Percentiles rank a stretch among this genome's conserved stretches.
phyloP scores from a whole-genome alignment of 495 filamentous ascomycete genomes.

The Amphirosellinia nigrospora region DNA sequence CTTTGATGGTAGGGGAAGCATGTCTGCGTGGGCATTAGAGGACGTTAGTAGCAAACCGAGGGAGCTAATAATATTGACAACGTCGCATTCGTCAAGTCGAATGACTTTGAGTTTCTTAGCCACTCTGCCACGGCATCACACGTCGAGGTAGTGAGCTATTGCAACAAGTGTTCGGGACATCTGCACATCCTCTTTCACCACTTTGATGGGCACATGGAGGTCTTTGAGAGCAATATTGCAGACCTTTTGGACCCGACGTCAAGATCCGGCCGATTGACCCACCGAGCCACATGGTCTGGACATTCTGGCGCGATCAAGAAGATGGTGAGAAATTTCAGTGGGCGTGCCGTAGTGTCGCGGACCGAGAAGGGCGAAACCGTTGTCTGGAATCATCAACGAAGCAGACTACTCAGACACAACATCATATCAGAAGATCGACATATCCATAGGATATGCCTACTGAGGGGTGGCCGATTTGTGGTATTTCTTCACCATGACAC shows the following conservation, averaged over 20 bases:
- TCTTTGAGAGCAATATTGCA: constrained; percentile 80
- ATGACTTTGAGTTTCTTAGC: constrained; percentile 70
- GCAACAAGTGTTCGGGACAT: constrained; percentile 62
- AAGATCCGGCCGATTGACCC: constrained; percentile 60
- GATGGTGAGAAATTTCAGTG: constrained; percentile 81
- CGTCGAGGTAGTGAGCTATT: constrained; percentile 77
- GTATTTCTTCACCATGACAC: constrained; percentile 79
- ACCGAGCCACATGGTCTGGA: constrained; percentile 76
- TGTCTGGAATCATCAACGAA: constrained; percentile 76
- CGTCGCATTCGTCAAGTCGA: constrained; percentile 73
- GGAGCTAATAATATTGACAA: constrained; percentile 81
- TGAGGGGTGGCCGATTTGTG: constrained; percentile 76
- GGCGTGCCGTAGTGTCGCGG: constrained; percentile 78
- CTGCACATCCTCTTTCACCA: constrained; percentile 82
- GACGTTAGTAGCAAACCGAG: constrained; percentile 79
- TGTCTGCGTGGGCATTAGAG: constrained; percentile 95
- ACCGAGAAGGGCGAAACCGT: constrained; percentile 80
- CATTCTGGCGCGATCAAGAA: constrained; percentile 83
- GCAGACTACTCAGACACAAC: constrained; percentile 70
- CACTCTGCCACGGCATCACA: constrained; percentile 43
- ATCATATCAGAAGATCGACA: constrained; percentile 71
- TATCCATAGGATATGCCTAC: constrained; percentile 81
- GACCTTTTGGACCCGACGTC: constrained; percentile 80
- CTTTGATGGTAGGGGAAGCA: constrained; percentile 80
- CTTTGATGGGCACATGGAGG: constrained; percentile 84